A percentile compares a stretch with the other conserved stretches of the same genome.
Evolutionary conservation across 805 yeast genomes (phyloP).

Genomic region (Myxozyma lipomycoides): DNA sequence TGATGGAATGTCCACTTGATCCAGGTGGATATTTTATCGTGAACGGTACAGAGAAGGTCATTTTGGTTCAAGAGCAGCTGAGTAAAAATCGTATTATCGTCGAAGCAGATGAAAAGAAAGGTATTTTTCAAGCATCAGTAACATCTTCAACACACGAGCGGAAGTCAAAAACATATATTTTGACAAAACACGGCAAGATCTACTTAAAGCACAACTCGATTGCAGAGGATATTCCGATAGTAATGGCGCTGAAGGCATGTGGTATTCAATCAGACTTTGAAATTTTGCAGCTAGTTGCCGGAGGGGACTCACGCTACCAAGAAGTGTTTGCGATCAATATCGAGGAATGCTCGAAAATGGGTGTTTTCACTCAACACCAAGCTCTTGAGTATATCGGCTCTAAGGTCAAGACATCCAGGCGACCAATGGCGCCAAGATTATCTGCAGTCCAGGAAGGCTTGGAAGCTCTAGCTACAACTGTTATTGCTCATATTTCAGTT

Average conservation of each 20-base stretch:
- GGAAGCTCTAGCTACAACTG: constrained; percentile 84
- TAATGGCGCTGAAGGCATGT: constrained; percentile 86
- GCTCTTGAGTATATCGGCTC: constrained; percentile 89
- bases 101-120: constrained; percentile 93
- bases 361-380: constrained; percentile 86
- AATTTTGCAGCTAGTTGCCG: constrained; percentile 90
- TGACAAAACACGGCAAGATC: constrained; percentile 83
- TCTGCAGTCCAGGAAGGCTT: constrained; percentile 87
- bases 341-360: constrained; percentile 85
- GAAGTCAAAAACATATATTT: constrained; percentile 93
- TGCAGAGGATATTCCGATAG: constrained; percentile 93
- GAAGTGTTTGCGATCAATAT: constrained; percentile 89
- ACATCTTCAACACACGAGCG: constrained; percentile 98
- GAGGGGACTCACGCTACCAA: constrained; percentile 80
- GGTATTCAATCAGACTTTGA: constrained; percentile 91
- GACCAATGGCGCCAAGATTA: constrained; percentile 76
- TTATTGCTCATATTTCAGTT: constrained; percentile 91
- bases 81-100: constrained; percentile 96
- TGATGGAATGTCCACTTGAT: constrained; percentile 93
- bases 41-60: constrained; percentile 96
- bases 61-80: constrained; percentile 92
- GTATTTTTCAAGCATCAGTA: constrained; percentile 93
- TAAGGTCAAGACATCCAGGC: constrained; percentile 86
- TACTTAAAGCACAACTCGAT: constrained; percentile 93
- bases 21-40: constrained; percentile 99